phyloP scores from a whole-genome alignment of 1,139 yeast genomes.

The Yamadazyma trypodendri region DNA sequence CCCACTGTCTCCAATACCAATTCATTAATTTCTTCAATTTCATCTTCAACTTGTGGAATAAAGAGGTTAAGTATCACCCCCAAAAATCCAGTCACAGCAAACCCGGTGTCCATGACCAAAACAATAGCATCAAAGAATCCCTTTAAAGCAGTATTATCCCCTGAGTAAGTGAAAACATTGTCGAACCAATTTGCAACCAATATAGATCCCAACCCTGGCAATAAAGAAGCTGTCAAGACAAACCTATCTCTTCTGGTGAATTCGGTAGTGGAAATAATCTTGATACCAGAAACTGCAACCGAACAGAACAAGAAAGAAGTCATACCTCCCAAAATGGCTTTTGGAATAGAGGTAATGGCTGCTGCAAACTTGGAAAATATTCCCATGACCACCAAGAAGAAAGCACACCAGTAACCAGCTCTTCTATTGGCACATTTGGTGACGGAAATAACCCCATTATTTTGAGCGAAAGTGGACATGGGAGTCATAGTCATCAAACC shows the following conservation, averaged over 20 bases:
- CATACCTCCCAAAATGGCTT: constrained; percentile 88
- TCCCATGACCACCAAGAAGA: constrained; percentile 81
- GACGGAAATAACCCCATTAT: constrained; percentile 88
- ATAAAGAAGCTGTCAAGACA: constrained; percentile 69
- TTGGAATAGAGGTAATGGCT: constrained; percentile 81
- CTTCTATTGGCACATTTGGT: constrained; percentile 86
- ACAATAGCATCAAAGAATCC: constrained; percentile 82
- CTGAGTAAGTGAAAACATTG: constrained; percentile 71
- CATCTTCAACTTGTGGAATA: constrained; percentile 71
- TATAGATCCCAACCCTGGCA: constrained; percentile 79
- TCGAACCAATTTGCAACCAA: constrained; percentile 77
- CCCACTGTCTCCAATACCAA: constrained; percentile 47
- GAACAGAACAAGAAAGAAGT: constrained; percentile 84
- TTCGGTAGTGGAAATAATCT: constrained; percentile 70
- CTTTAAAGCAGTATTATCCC: constrained; percentile 56
- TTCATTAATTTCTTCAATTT: constrained; percentile 52
- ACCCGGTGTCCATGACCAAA: constrained; percentile 84
- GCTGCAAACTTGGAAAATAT: constrained; percentile 87
- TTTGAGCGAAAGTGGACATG: constrained; percentile 87
- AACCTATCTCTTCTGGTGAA: constrained; percentile 89
- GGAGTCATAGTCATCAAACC: constrained; percentile 79
- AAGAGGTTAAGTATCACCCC: constrained; percentile 71
- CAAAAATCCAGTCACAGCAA: constrained; percentile 77
- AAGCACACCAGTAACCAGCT: constrained; percentile 89
- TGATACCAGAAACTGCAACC: constrained; percentile 86